A percentile compares a stretch with the other conserved stretches of the same genome.
These are phyloP conservation scores for Brettanomyces nanus DNA, from an alignment of 805 yeast species.

Conservation along the genomic window DNA sequence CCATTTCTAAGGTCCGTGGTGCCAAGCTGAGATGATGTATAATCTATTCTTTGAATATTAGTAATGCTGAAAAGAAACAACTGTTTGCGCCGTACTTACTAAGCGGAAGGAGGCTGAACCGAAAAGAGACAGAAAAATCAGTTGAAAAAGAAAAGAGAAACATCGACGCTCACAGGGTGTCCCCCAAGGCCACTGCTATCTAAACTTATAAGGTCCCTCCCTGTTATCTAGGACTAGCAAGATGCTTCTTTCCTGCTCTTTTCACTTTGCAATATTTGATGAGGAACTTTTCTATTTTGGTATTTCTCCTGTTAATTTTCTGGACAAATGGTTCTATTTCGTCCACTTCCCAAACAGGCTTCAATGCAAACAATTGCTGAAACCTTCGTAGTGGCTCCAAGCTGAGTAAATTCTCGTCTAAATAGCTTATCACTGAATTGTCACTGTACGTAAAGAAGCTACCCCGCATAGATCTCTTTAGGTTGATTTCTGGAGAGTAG, in stretches of 20 bases:
- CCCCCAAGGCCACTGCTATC: too few relatives aligned
- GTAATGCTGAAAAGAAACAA: too few relatives aligned
- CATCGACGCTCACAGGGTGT: too few relatives aligned
- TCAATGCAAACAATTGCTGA: conserved; percentile 42
- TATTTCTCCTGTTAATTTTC: conserved; percentile 44
- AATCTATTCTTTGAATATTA: too few relatives aligned
- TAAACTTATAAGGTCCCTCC: too few relatives aligned
- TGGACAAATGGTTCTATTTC: conserved; percentile 59
- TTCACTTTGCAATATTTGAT: conserved; percentile 55
- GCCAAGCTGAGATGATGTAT: too few relatives aligned
- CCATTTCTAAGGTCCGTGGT: too few relatives aligned
- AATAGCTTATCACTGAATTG: conserved; percentile 38
- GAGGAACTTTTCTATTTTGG: conserved; percentile 49
- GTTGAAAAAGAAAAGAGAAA: too few relatives aligned
- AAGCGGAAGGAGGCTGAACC: too few relatives aligned
- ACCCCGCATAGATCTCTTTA: conserved; percentile 37
- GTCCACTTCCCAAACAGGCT: conserved; percentile 50
- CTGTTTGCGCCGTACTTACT: too few relatives aligned
- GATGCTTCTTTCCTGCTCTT: conserved; percentile 32
- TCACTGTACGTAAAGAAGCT: conserved; percentile 23
- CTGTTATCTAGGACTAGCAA: conserved; percentile 8
- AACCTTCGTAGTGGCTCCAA: conserved; percentile 41
- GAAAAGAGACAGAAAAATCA: too few relatives aligned
- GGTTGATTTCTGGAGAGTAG: conserved; percentile 38
- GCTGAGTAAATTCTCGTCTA: conserved; percentile 44